Conservation (phyloP, 768 basidiomycete genomes). For the Paxillus rubicundulus region DNA sequence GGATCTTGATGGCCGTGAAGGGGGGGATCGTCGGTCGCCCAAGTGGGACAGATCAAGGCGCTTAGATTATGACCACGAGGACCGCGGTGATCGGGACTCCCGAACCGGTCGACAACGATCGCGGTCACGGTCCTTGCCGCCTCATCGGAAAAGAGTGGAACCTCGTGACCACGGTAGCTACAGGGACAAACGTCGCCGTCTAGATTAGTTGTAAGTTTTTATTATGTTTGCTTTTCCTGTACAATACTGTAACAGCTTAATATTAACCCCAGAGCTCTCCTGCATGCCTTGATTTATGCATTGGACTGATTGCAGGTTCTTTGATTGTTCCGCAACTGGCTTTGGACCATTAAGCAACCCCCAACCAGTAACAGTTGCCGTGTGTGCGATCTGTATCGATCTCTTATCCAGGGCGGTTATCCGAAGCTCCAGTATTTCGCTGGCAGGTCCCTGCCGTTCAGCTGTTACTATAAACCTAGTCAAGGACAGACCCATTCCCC, state of each 20-base stretch:
- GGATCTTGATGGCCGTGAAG: conserved; percentile 12
- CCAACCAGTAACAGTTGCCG: not conserved
- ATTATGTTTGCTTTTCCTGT: not conserved
- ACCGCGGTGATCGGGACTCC: conserved; percentile 13
- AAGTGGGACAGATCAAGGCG: conserved; percentile 23
- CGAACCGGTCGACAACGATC: conserved; percentile 21
- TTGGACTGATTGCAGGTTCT: conserved; percentile 5
- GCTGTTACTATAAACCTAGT: not conserved
- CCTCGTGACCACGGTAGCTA: conserved; percentile 20
- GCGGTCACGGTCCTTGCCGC: conserved; percentile 35
- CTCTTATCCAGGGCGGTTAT: not conserved
- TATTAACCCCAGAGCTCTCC: not conserved
- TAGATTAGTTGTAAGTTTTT: conserved; percentile 42
- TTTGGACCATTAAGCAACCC: not conserved
- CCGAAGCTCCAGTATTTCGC: not conserved
- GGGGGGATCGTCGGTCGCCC: conserved; percentile 24
- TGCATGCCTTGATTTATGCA: not conserved
- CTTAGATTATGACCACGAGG: conserved; percentile 22
- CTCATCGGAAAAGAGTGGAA: not conserved
- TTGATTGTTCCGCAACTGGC: not conserved
- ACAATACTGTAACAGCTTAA: conserved; percentile 2
- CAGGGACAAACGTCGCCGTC: conserved; percentile 54
- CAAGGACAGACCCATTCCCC: not conserved
- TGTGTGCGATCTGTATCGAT: not conserved
- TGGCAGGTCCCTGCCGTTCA: not conserved